Percentiles rank a stretch among this genome's conserved stretches.
These are phyloP conservation scores for Hyaloscypha finlandica DNA, from an alignment of 495 filamentous ascomycete genomes.

Conservation along the genomic window DNA sequence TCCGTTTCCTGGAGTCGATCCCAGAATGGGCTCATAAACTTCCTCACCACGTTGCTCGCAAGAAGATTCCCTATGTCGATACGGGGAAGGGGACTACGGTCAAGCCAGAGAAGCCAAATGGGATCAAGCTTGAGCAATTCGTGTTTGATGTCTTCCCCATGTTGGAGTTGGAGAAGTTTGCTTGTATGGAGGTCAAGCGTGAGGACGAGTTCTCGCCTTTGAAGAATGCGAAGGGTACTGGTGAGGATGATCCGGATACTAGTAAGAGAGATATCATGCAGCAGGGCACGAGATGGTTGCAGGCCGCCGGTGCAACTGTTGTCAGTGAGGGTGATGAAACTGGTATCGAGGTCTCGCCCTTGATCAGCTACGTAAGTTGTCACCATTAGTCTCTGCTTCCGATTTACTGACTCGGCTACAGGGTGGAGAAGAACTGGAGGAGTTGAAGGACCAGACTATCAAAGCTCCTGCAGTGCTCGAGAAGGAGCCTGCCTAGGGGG, in stretches of 20 bases:
- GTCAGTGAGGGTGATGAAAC: conserved; percentile 66
- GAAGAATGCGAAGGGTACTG: conserved; percentile 91
- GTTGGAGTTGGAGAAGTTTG: conserved; percentile 84
- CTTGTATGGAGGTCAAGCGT: conserved; percentile 90
- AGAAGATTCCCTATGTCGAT: conserved; percentile 95
- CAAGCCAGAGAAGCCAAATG: conserved; percentile 93
- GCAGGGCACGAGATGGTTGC: conserved; percentile 83
- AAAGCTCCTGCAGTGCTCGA: conserved; percentile 77
- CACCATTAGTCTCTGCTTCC: conserved; percentile 10
- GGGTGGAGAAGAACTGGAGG: conserved; percentile 89
- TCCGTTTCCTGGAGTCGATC: conserved; percentile 87
- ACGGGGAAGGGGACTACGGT: conserved; percentile 71
- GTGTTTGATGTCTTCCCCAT: conserved; percentile 98
- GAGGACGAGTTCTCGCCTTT: conserved; percentile 98
- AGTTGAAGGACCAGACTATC: conserved; percentile 72
- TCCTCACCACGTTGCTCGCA: conserved; percentile 92
- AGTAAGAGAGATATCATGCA: conserved; percentile 84
- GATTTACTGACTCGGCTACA: conserved; percentile 45
- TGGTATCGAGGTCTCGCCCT: conserved; percentile 88
- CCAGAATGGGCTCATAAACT: conserved; percentile 81
- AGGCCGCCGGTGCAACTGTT: conserved; percentile 75
- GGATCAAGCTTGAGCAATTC: conserved; percentile 98
- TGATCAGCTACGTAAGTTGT: conserved; percentile 90
- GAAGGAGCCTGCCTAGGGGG: conserved; percentile 50
- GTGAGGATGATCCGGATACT: conserved; percentile 93